A percentile compares a stretch with the other conserved stretches of the same genome.
Conservation (phyloP, 495 filamentous ascomycete genomes). For the Lophiostoma macrostomum region DNA sequence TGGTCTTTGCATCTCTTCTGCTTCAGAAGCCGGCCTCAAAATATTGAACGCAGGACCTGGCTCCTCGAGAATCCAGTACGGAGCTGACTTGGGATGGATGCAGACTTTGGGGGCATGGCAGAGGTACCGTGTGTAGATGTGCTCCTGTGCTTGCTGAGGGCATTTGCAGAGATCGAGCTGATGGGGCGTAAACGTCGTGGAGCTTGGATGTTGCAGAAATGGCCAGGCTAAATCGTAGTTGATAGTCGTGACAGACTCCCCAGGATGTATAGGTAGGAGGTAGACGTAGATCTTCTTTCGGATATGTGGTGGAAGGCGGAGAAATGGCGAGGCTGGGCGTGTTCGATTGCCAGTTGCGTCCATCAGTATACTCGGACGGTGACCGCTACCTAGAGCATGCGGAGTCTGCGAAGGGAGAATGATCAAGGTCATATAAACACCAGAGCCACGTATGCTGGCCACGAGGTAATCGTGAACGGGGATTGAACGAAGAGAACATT, state of each 20-base stretch:
- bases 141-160: not conserved
- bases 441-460: too few relatives aligned
- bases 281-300: conserved; percentile 18
- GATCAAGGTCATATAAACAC: too few relatives aligned
- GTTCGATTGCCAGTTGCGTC: not conserved
- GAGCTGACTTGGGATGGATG: not conserved
- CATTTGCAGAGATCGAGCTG: conserved; percentile 22
- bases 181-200: conserved; percentile 12
- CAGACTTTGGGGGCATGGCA: conserved; percentile 8
- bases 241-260: conserved; percentile 15
- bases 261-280: conserved; percentile 5
- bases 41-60: conserved; percentile 10
- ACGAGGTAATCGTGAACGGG: too few relatives aligned
- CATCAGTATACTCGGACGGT: not conserved
- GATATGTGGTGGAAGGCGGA: conserved; percentile 2
- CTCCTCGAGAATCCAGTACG: conserved; percentile 8
- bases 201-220: conserved; percentile 4
- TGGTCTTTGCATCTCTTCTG: not conserved
- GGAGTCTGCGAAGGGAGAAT: not conserved
- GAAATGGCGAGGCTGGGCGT: not conserved
- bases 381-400: too few relatives aligned
- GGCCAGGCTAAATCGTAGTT: conserved; percentile 20
- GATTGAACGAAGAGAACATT: too few relatives aligned
- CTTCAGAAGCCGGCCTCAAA: conserved; percentile 9
- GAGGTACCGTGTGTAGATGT: conserved; percentile 24